These are phyloP conservation scores for Helicostylum pulchrum DNA, from an alignment of 192 early-diverging fungal species.

Conservation along the genomic window DNA sequence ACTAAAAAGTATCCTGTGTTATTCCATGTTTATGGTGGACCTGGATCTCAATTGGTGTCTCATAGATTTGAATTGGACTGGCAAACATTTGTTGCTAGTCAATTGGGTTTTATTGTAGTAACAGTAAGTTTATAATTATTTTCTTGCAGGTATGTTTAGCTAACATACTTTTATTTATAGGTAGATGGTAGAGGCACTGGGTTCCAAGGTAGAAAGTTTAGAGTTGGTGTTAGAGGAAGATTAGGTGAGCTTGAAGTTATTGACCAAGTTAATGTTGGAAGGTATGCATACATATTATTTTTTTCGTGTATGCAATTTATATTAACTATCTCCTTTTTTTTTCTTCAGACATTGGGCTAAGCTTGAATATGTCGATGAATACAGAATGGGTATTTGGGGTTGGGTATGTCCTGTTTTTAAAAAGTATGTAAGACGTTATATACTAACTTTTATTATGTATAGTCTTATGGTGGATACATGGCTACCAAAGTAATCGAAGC, in stretches of 20 bases:
- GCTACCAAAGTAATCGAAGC: conserved; percentile 84
- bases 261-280: conserved; percentile 83
- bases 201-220: conserved; percentile 78
- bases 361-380: conserved; percentile 75
- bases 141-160: neutral
- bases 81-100: conserved; percentile 65
- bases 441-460: neutral
- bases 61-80: conserved; percentile 64
- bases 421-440: neutral
- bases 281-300: conserved; percentile 40
- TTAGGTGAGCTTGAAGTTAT: conserved; percentile 81
- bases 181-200: conserved; percentile 92
- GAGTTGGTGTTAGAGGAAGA: conserved; percentile 66
- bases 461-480: conserved; percentile 93
- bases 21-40: conserved; percentile 89
- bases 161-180: conserved; percentile 18
- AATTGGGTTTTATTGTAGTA: conserved; percentile 65
- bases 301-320: neutral
- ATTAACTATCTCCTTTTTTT: neutral
- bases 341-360: conserved; percentile 46
- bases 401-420: conserved; percentile 56
- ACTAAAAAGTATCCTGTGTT: conserved; percentile 80
- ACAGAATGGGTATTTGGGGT: conserved; percentile 92
- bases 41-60: conserved; percentile 80
- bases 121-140: conserved; percentile 38